These are phyloP conservation scores for Limnanthes douglasii DNA, from an alignment of 345 rosid genomes.

Conservation along the genomic window DNA sequence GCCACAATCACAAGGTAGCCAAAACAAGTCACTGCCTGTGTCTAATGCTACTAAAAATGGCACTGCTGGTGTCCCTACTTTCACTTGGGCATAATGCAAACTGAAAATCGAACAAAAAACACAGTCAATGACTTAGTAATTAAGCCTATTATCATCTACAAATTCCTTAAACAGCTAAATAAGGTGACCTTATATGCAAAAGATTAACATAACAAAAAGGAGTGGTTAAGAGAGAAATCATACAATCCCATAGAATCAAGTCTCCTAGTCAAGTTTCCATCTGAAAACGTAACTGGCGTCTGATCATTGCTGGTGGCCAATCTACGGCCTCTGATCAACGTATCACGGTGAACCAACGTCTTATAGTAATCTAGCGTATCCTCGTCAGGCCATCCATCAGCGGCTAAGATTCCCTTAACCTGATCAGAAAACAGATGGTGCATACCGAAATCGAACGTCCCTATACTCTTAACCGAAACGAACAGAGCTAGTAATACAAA, in stretches of 20 bases:
- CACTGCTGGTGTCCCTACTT: constrained; percentile 58
- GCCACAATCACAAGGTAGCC: constrained; percentile 96
- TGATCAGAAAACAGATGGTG: constrained; percentile 86
- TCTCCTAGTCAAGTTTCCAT: constrained; percentile 55
- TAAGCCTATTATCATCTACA: neutral
- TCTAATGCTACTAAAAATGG: constrained; percentile 80
- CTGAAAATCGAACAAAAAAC: constrained; percentile 20
- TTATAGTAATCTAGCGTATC: constrained; percentile 49
- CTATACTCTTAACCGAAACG: too few relatives aligned
- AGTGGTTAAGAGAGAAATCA: constrained; percentile 8
- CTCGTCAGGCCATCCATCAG: constrained; percentile 49
- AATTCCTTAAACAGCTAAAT: neutral
- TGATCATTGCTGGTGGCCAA: constrained; percentile 24
- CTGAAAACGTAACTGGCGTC: constrained; percentile 47
- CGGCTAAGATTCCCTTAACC: constrained; percentile 36
- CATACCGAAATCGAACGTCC: constrained; percentile 61
- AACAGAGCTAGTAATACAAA: too few relatives aligned
- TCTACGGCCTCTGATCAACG: constrained; percentile 47
- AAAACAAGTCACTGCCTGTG: constrained; percentile 89
- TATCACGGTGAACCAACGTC: constrained; percentile 66
- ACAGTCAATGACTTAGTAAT: neutral
- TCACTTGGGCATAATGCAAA: constrained; percentile 74
- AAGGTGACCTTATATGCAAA: neutral
- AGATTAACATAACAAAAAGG: neutral
- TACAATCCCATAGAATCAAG: constrained; percentile 55